Base-by-base conservation (phyloP, 2,329 filamentous ascomycete genomes). In the Colletotrichum tropicale region DNA sequence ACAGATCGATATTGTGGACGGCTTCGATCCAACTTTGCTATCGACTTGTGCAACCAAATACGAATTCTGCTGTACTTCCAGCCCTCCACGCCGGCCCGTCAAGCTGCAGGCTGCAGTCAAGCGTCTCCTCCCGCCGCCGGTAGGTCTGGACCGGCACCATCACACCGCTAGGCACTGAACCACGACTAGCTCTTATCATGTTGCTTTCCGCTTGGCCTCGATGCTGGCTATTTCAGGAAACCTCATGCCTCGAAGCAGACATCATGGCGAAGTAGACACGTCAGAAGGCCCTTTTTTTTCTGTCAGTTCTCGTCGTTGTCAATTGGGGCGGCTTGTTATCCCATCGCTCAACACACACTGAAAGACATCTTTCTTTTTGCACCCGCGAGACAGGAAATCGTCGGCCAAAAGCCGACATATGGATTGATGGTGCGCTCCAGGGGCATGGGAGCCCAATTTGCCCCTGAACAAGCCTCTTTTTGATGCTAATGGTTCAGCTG, bases 401-500 rank as follows among this genome's bases (percentile, higher is more conserved):
- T 58, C 67, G 56, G 56, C 56, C 55, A 24, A 32, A 28, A 28
- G 6, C 38, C 55, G 18, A 15, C 9, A 21, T 21, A 13, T 52
- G 43, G 43, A 21, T 52, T 8, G 3, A 21, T 52, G n/a, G n/a
- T 52, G 30, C 18, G 38, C 21, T 26, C 52, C 34, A 65, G 65
- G 21, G 43, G 73, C 24, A 30, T 30, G 26, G 8, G 12, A 15
- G 18, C 60, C 56, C 43, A 65, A 65, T 65, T 24, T 68, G 18
- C 70, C 58, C 70, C 74, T 76, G 64, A 66, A 55, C 72, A 65
- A 65, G 43, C 43, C 62, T 67, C 64, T 73, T 58, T 52, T 26
- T 36, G 30, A 30, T 60, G 56, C 70, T 58, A 58, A 74, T 34
- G 36, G 52, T 60, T 76, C 70, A 74, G 64, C 64, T 69, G 64